Evolutionary conservation across 371 early-diverging fungal genomes (phyloP), one percentile per base, ranked within the genome.

Genomic region (Mortierella sp.): DNA sequence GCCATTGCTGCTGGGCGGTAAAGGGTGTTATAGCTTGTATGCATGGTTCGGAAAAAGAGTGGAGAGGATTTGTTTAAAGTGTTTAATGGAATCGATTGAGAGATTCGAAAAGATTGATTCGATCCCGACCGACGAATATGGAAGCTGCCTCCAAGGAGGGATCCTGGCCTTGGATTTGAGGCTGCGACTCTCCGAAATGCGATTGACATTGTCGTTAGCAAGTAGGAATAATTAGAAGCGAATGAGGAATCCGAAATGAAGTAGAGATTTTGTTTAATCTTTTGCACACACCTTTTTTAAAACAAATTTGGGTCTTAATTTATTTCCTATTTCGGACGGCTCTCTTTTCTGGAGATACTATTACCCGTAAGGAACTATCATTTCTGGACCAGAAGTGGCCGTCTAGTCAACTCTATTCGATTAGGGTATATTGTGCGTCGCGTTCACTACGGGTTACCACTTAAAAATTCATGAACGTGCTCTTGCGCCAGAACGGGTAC

Each of bases 381-480:
- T 55, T 55, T 5, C 28, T 55, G 16, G 8, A 24, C 32, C 11
- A 55, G 4, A 45, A 28, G 28, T 28, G 28, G 28, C 28, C 28
- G 2, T 45, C 11, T 11, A 4, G 16, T 0, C 16, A 45, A 15
- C 11, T 55, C 16, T 28, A 55, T 55, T 55, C 8, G 10, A 55
- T 55, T 55, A 64, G 47, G 55, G 47, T 55, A 53, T 65, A 33
- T 67, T 36, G 19, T 1, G 33, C 8, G 4, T 21, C 9, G 15
- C 11, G 45, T 43, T 63, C 8, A 4, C 33, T 40, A 33, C 33
- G 50, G 13, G 15, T 10, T 41, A 55, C n/a, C 4, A 32, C 65
- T 40, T 86, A 88, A 71, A 90, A 90, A 60, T 74, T 89, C 89
- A 91, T 90, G n/a, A 91, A 80, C 3, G 89, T 89, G 45, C 87